A percentile compares a stretch with the other conserved stretches of the same genome.
Evolutionary conservation across 2,329 filamentous ascomycete species (phyloP).

Genomic region (Alternaria sp.): DNA sequence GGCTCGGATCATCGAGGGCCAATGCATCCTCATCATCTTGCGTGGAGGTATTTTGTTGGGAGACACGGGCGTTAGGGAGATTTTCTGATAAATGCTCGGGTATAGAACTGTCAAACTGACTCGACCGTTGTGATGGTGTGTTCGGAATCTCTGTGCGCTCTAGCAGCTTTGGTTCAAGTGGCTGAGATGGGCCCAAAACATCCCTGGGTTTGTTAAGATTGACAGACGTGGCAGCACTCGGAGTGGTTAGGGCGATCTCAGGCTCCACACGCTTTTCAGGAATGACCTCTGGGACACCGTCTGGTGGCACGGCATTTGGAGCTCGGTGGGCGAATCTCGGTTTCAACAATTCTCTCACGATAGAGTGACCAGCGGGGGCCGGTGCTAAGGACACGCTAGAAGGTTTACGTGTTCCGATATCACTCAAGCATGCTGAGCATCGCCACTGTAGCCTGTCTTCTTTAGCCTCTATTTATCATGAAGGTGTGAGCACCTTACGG

Average conservation of each 20-base stretch:
- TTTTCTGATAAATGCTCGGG: not conserved
- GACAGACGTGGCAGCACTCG: not conserved
- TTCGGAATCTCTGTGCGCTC: constrained; percentile 16
- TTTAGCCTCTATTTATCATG: constrained; percentile 5
- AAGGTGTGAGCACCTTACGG: constrained; percentile 9
- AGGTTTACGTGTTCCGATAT: not conserved
- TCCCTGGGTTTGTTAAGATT: not conserved
- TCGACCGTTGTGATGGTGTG: constrained; percentile 22
- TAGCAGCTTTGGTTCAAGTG: not conserved
- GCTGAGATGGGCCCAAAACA: not conserved
- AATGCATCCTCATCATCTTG: not conserved
- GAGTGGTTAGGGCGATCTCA: not conserved
- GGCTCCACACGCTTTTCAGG: not conserved
- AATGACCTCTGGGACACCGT: not conserved
- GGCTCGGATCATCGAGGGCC: not conserved
- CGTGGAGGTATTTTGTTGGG: not conserved
- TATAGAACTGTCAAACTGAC: constrained; percentile 3
- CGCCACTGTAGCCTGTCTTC: constrained; percentile 15
- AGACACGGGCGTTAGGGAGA: not conserved
- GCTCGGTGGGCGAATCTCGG: not conserved
- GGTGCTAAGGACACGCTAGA: not conserved
- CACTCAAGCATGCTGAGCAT: constrained; percentile 19
- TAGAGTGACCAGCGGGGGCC: not conserved
- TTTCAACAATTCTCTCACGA: constrained; percentile 3
- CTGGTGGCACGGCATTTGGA: not conserved